Base-by-base conservation (phyloP, 495 filamentous ascomycete genomes). In the Penicillium paxilli region DNA sequence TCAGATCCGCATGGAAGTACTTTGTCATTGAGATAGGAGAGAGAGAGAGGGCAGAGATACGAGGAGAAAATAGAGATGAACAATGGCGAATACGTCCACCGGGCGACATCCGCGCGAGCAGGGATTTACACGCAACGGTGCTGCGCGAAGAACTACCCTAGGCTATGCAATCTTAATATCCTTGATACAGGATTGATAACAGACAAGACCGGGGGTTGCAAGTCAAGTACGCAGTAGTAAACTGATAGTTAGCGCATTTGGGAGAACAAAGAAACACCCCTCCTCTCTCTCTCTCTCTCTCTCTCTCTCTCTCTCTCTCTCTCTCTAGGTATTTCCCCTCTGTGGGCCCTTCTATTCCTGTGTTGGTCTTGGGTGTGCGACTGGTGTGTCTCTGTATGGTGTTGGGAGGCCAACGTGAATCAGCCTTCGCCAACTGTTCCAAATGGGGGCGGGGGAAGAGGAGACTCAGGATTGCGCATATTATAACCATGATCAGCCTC, bases 381-480 rank as follows among this genome's bases (percentile, higher is more conserved):
- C 6, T 38, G 4, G 35, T 38, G n/a, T 11, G 2, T 7, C 5
- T 38, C 11, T 35, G 16, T 14, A 16, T 38, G 40, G 21, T 42
- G 40, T 42, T 42, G 44, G 14, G 40, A 11, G 40, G 40, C 23
- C 32, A 33, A 22, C 46, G 12, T 49, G 37, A 37, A 49, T 55
- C 47, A 25, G 42, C 20, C n/a, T 16, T 24, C 47, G 55, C 55
- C 55, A 58, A 45, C 55, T 58, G 49, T 49, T 58, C 49, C 55
- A 49, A 58, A 49, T 53, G 28, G 35, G 48, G 48, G 33, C n/a
- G n/a, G n/a, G n/a, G n/a, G n/a, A n/a, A n/a, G n/a, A n/a, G n/a
- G n/a, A n/a, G n/a, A n/a, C n/a, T n/a, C n/a, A n/a, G 10, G n/a
- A 32, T 32, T 9, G 6, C 30, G 8, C 8, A 0, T 14, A 32